Conservation (phyloP, 345 rosid species). For the Nasturtium officinale region DNA sequence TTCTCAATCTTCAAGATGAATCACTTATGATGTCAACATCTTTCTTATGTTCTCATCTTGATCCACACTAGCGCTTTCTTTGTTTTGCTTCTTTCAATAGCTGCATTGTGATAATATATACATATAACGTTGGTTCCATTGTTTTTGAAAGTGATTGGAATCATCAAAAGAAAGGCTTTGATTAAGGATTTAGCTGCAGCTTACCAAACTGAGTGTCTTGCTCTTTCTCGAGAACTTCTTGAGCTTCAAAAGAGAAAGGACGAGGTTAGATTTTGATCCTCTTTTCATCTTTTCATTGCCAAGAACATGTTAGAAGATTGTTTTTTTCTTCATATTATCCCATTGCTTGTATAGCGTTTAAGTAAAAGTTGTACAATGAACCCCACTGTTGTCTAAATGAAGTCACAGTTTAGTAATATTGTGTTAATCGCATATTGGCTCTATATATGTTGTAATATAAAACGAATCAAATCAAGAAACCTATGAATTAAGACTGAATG, state of each 20-base stretch:
- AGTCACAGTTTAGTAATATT: not conserved
- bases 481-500: not conserved
- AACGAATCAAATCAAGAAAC: not conserved
- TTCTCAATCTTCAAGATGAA: not conserved
- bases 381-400: not conserved
- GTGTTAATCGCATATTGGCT: not conserved
- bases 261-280: conserved; percentile 56
- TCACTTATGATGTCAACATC: not conserved
- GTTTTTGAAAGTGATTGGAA: conserved; percentile 76
- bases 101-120: not conserved
- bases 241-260: conserved; percentile 76
- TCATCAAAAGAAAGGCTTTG: conserved; percentile 91
- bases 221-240: conserved; percentile 77
- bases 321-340: not conserved
- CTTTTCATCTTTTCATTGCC: conserved; percentile 5
- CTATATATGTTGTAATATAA: not conserved
- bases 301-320: not conserved
- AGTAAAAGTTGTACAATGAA: conserved; percentile 1
- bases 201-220: conserved; percentile 80
- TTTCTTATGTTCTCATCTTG: not conserved
- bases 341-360: not conserved
- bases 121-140: not conserved
- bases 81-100: not conserved
- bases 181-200: conserved; percentile 87
- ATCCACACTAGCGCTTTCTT: not conserved